Base-by-base conservation (phyloP, 257 asterid species). In the Prunella vulgaris region DNA sequence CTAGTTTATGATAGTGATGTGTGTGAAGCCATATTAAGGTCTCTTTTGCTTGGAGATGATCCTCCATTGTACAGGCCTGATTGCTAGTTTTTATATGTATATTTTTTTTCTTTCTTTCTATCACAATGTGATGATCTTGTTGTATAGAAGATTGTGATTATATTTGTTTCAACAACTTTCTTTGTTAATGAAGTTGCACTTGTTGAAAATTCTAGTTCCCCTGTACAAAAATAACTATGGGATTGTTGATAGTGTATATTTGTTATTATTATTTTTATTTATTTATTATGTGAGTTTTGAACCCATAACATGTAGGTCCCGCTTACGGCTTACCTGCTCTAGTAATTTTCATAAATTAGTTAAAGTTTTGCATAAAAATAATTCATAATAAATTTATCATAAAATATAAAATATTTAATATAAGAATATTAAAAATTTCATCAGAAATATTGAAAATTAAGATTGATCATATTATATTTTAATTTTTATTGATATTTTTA, bases 1-100 rank as follows among this genome's bases (percentile, higher is more conserved):
- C 86, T 90, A 20, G 92, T 87, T 14, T 90, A 93, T 81, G 96
- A 93, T 75, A 58, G 75, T 66, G 81, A 75, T 40, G 97, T 90
- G 4, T 90, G 99, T 77, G 97, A 88, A 79, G 95, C 91, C 80
- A 85, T 93, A 71, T 82, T 93, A 76, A 86, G 89, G 81, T 87
- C 95, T 69, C 97, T 90, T 66, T 25, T 93, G 86, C 87, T 84
- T 10, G 90, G 90, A 71, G 97, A 90, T 75, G 94, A 87, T 80
- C 79, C 82, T 78, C 87, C 84, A 54, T 6, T 82, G 76, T 88
- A 88, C 77, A 84, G 68, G 72, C 91, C 93, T 48, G 76, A 80
- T 27, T 32, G 65, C 53, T 76, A 68, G 69, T 62, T 65, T n/a
- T 46, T 13, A n/a, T n/a, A n/a, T n/a, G n/a, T 28, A 1, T 35